Evolutionary conservation across 129 eudicot species (phyloP).

Genomic region (Solidago caesia): DNA sequence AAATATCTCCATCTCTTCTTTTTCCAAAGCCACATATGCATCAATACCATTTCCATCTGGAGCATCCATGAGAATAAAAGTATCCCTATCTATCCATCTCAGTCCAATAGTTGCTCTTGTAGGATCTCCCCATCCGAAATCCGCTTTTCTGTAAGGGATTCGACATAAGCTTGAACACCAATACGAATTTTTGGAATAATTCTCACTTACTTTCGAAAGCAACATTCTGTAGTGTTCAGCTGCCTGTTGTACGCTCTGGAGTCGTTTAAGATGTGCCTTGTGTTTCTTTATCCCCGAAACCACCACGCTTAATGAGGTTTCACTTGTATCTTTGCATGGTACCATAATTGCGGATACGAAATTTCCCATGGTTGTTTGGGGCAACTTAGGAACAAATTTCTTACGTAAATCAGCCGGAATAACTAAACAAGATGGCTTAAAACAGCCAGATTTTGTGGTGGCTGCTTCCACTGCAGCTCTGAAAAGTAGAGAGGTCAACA

Average conservation of each 20-base stretch:
- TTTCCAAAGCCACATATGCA: background rate
- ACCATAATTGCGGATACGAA: background rate
- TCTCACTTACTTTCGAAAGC: background rate
- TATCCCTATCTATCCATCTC: background rate
- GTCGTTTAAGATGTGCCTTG: background rate
- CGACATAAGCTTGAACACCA: background rate
- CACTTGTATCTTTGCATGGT: background rate
- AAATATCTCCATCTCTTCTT: background rate
- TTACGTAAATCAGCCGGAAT: background rate
- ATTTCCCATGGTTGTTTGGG: background rate
- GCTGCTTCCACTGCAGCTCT: background rate
- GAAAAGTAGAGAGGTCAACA: background rate
- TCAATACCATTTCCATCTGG: background rate
- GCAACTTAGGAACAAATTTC: background rate
- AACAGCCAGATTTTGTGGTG: background rate
- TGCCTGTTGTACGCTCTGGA: background rate
- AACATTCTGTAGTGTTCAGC: background rate
- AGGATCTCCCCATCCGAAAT: conserved; percentile 7
- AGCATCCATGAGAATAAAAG: background rate
- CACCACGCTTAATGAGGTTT: background rate
- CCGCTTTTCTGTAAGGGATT: background rate
- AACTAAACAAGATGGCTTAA: background rate
- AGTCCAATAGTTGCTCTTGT: background rate
- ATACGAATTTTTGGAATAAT: background rate
- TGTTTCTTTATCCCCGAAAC: background rate